Evolutionary conservation across 139 green algal genomes (phyloP).

Genomic region (Chlorella sp.): DNA sequence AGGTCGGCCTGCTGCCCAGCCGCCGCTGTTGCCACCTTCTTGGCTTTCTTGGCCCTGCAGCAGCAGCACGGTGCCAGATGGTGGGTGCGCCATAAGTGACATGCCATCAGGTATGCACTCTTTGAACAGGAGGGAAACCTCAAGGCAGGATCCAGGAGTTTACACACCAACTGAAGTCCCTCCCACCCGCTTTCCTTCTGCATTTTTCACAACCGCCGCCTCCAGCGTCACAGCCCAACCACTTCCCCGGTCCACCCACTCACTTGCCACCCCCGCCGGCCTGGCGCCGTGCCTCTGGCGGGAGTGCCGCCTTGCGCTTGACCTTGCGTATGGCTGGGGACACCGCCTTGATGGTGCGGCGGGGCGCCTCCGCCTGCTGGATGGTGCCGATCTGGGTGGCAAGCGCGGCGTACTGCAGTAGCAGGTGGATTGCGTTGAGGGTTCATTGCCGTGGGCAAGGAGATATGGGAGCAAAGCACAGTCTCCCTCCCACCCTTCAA

Average conservation of each 20-base stretch:
- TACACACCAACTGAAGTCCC: background rate
- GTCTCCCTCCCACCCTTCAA: too few relatives aligned
- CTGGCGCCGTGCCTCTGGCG: constrained; percentile 28
- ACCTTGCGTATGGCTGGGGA: constrained; percentile 30
- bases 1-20: background rate
- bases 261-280: constrained; percentile 13
- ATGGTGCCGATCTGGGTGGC: constrained; percentile 62
- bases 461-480: background rate
- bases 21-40: constrained; percentile 9
- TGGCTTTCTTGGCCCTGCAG: constrained; percentile 40
- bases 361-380: constrained; percentile 51
- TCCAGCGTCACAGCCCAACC: too few relatives aligned
- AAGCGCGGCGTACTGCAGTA: constrained; percentile 55
- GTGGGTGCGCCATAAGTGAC: too few relatives aligned
- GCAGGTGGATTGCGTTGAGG: background rate
- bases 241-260: background rate
- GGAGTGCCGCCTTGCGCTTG: constrained; percentile 48
- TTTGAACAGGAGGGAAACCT: too few relatives aligned
- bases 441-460: background rate
- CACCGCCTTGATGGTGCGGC: constrained; percentile 46
- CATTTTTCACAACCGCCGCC: too few relatives aligned
- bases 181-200: too few relatives aligned
- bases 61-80: background rate
- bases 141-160: too few relatives aligned
- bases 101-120: too few relatives aligned